Evolutionary conservation across 257 asterid species (phyloP).

Genomic region (Fraxinus anomala): DNA sequence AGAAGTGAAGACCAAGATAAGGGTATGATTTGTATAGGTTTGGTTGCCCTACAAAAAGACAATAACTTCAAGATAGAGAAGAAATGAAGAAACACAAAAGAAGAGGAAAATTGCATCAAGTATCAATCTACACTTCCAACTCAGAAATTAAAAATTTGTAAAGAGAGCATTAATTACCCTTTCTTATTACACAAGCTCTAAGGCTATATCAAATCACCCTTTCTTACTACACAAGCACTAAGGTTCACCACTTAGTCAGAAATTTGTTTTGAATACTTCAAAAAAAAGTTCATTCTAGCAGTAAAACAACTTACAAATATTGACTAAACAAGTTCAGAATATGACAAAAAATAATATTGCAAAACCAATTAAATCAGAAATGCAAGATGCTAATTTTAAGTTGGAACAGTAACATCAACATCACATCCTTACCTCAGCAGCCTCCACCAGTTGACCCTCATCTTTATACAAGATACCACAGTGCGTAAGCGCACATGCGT

Average conservation of each 20-base stretch:
- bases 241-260: neutral
- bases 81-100: constrained; percentile 16
- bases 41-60: too few species aligned
- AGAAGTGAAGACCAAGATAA: neutral
- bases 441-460: constrained; percentile 89
- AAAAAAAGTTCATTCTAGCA: constrained; percentile 6
- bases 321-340: constrained; percentile 18
- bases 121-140: constrained; percentile 9
- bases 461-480: constrained; percentile 90
- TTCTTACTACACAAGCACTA: too few species aligned
- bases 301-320: constrained; percentile 1
- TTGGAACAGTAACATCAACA: neutral
- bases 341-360: neutral
- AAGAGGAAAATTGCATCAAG: constrained; percentile 3
- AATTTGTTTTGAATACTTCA: neutral
- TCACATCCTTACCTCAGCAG: constrained; percentile 78
- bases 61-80: neutral
- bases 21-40: neutral
- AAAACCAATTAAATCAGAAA: neutral
- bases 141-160: constrained; percentile 14
- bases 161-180: constrained; percentile 2
- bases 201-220: constrained; percentile 1
- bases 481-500: constrained; percentile 91
- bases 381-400: neutral
- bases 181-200: constrained; percentile 4